Base-by-base conservation (phyloP, 345 rosid species). In the Ceriops tagal region DNA sequence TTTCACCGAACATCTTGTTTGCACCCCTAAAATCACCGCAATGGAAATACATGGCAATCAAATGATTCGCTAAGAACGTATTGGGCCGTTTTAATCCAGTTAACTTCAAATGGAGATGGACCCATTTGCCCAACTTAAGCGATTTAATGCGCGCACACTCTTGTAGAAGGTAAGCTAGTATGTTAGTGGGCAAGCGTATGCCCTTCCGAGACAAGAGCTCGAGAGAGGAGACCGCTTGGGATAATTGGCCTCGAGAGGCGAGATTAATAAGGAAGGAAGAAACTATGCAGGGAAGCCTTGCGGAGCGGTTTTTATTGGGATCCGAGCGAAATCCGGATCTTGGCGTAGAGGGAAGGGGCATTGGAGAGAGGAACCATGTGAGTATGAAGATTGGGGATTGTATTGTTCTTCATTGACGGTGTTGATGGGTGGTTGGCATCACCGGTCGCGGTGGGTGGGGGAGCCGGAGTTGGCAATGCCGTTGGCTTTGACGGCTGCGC, bases 71-170 rank as follows among this genome's bases (percentile, higher is more conserved):
- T 26, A 90, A 66, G 56, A 83, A 75, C 57, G 88, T 73, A 70
- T 61, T 71, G 78, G 96, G 91, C 22, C 58, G 73, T 28, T 82
- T 83, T 52, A 73, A 72, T 22, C 87, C 83, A 1, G 88, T 87
- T n/a, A 92, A 63, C 82, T 86, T 90, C 81, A 89, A 71, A 75
- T 90, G 92, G 34, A 87, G 89, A 83, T 90, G 98, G 32, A 92
- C 75, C 81, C 85, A 82, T 79, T 85, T 92, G 67, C 86, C 93
- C 28, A 83, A 81, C 22, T 75, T 82, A 61, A 89, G 82, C 24
- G 87, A 89, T 82, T 58, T 81, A 3, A 80, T 58, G 18, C 76
- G 74, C 28, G 80, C 82, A 58, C 92, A 85, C 60, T 71, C 77
- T 39, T 67, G 80, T 39, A 86, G 31, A 39, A 90, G 80, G 72